Evolutionary conservation across 2,329 filamentous ascomycete genomes (phyloP), one percentile per base, ranked within the genome.

Genomic region (Penicillium sp.): DNA sequence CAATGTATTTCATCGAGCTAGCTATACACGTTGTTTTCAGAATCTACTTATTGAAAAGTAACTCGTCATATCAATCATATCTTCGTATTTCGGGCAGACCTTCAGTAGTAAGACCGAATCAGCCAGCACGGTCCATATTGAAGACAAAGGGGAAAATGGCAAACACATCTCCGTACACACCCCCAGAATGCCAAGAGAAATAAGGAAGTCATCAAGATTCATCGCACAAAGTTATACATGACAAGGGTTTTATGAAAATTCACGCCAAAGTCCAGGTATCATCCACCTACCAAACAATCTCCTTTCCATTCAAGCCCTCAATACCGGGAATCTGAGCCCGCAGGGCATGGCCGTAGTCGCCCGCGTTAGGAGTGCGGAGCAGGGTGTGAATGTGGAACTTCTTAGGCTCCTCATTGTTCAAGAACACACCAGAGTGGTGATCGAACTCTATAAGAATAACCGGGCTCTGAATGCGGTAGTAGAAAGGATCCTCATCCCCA

Each of bases 381-480:
- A 90, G 73, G 0, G 89, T 92, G 69, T 93, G 89, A 22, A 90
- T 89, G 64, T 93, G 89, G 64, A 90, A 93, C 71, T 89, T 89
- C 29, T 85, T 85, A 0, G 89, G 89, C 71, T 89, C 83, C 48
- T 79, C 78, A 67, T 92, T 93, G 1, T 81, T 85, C 65, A 93
- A 71, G 63, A 92, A 92, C 0, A 92, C 89, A 0, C 89, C 89
- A 0, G 85, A 89, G 70, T 92, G 89, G 67, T 91, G 88, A 64
- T 92, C 89, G 64, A 93, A 89, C 77, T 93, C 89, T 49, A 88
- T 77, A 2, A 92, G 76, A 0, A 90, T 77, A 0, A 92, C 88
- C 0, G 89, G 89, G 60, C 84, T 90, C 72, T 93, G 89, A 3
- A 93, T 81, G 0, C 89, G 81, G 65, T 86, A 93, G 71, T 92